Conservation (phyloP, 2,329 filamentous ascomycete genomes). For the Periconia digitata region DNA sequence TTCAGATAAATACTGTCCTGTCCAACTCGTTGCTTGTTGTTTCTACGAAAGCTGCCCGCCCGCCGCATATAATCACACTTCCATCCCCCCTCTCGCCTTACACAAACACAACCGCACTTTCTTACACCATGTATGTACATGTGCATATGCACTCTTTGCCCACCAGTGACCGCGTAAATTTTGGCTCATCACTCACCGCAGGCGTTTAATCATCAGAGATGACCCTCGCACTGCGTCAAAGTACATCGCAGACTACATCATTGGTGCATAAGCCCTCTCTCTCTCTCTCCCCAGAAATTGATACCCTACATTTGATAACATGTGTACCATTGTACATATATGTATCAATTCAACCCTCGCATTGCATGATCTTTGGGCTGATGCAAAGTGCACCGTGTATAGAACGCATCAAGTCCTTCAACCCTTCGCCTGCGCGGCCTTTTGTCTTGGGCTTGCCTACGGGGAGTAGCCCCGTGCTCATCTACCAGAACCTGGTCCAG, state of each 20-base stretch:
- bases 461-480: conserved; percentile 75
- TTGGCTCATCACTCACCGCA: conserved; percentile 45
- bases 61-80: too few species aligned
- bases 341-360: conserved; percentile 19
- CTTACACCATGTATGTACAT: conserved; percentile 37
- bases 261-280: conserved; percentile 52
- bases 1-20: too few species aligned
- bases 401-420: conserved; percentile 78
- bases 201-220: conserved; percentile 83
- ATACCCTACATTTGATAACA: not conserved
- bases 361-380: conserved; percentile 20
- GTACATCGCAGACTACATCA: conserved; percentile 81
- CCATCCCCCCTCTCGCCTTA: too few species aligned
- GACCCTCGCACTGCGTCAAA: conserved; percentile 67
- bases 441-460: conserved; percentile 85
- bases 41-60: too few species aligned
- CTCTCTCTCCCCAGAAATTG: not conserved
- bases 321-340: not conserved
- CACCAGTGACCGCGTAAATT: conserved; percentile 14
- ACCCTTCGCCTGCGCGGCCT: conserved; percentile 69
- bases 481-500: conserved; percentile 75
- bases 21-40: too few species aligned
- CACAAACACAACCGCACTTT: conserved; percentile 2
- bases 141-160: conserved; percentile 27
- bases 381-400: too few species aligned